Conservation (phyloP, 2,329 filamentous ascomycete genomes). For the Fonsecaea multimorphosa region DNA sequence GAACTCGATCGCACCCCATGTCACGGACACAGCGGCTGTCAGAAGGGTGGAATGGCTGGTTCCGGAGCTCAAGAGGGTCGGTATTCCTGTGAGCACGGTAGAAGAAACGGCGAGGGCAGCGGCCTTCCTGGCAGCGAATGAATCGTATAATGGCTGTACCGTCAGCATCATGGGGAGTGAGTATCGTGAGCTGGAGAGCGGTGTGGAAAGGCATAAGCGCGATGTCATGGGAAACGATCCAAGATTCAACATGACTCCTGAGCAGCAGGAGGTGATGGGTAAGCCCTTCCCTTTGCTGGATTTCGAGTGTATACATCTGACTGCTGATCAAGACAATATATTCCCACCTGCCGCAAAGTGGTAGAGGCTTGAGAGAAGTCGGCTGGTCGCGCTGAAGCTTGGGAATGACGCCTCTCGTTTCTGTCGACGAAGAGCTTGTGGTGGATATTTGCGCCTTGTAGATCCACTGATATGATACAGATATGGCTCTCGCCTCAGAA, state of each 20-base stretch:
- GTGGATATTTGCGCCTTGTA: neutral
- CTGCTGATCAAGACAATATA: neutral
- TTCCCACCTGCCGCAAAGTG: neutral
- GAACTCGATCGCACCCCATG: neutral
- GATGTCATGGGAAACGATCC: constrained; percentile 12
- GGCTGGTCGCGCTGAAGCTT: neutral
- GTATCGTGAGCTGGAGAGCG: constrained; percentile 6
- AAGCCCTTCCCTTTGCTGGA: neutral
- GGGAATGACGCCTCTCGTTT: neutral
- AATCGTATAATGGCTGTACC: constrained; percentile 4
- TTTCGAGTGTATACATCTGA: neutral
- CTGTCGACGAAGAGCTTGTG: neutral
- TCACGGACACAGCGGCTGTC: neutral
- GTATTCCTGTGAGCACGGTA: neutral
- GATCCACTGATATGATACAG: constrained; percentile 19
- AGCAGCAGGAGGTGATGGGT: constrained; percentile 6
- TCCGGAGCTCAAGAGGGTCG: neutral
- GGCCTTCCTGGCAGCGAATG: neutral
- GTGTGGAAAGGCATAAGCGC: constrained; percentile 7
- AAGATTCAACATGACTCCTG: constrained; percentile 7
- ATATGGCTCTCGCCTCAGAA: constrained; percentile 21
- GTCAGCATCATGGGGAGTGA: constrained; percentile 4
- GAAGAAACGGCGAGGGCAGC: neutral
- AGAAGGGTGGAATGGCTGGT: neutral
- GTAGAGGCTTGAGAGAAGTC: neutral